These are phyloP conservation scores for Melaleuca quinquenervia DNA, from an alignment of 345 rosid genomes.

Conservation along the genomic window DNA sequence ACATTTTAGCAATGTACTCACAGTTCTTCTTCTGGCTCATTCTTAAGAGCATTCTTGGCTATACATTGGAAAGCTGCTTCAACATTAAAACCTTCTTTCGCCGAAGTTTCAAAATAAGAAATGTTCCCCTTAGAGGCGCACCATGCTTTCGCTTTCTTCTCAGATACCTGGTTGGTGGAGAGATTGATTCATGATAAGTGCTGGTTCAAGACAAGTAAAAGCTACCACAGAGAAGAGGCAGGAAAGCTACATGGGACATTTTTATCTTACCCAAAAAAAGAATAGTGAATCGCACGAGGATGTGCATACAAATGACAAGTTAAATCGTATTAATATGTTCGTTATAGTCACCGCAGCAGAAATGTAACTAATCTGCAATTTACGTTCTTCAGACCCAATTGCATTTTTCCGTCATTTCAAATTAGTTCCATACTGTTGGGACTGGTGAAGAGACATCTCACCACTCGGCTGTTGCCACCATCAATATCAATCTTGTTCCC, in stretches of 20 bases:
- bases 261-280: background rate
- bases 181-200: background rate
- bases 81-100: constrained; percentile 85
- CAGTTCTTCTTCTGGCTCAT: constrained; percentile 85
- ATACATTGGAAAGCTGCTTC: constrained; percentile 79
- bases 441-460: constrained; percentile 16
- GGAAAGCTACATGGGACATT: background rate
- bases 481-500: constrained; percentile 85
- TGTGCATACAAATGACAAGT: background rate
- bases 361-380: background rate
- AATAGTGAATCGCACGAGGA: background rate
- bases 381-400: background rate
- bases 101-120: constrained; percentile 88
- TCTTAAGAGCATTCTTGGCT: constrained; percentile 81
- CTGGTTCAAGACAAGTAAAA: background rate
- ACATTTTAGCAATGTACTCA: constrained; percentile 16
- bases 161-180: constrained; percentile 44
- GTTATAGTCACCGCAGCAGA: background rate
- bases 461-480: constrained; percentile 85
- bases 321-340: background rate
- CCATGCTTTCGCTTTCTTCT: constrained; percentile 93
- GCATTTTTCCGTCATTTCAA: background rate
- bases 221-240: too few relatives aligned
- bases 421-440: background rate
- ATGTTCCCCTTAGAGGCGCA: constrained; percentile 89